Evolutionary conservation across 371 early-diverging fungal genomes (phyloP), one percentile per base, ranked within the genome.

Genomic region (Capillidium rhysosporum): DNA sequence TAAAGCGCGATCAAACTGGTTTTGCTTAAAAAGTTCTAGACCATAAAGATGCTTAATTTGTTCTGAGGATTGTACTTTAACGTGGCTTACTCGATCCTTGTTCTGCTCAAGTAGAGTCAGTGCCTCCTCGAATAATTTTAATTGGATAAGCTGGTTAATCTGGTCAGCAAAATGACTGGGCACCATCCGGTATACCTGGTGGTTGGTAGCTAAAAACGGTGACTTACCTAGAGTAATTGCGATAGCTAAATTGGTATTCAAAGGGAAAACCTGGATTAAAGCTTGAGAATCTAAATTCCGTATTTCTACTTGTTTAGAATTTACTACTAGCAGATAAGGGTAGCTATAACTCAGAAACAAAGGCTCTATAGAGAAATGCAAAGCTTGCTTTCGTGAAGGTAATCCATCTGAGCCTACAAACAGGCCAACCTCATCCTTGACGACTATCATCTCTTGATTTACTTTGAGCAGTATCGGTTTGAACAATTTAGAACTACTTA

Each of bases 131-230:
- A 55, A 48, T 20, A 38, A 49, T 29, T 41, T 47, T 25, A 40
- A 12, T 23, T 34, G 40, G 18, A 80, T 63, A 21, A 79, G 65
- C 26, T 73, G 24, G 4, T 38, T 54, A 59, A 85, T 89, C 70
- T 92, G 94, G 29, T 85, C 80, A 16, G 86, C 82, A 53, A 91
- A 89, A 56, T 86, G 89, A 44, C 75, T 69, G 0, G 90, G 88
- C 10, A 88, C 72, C 7, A 92, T 71, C 24, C 91, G 76, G 85
- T 89, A 92, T 1, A 91, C 77, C 31, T 80, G 81, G 20, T 70
- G 72, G 7, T 61, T 55, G 47, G 84, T 90, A 3, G 90, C 77
- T 20, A 89, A 79, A 61, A 83, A 84, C 23, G 89, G 74, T 8
- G 82, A 71, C 57, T 79, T 73, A 54, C 86, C 76, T 61, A 79